Base-by-base conservation (phyloP, 2,329 filamentous ascomycete genomes). In the Dactylonectria estremocensis region DNA sequence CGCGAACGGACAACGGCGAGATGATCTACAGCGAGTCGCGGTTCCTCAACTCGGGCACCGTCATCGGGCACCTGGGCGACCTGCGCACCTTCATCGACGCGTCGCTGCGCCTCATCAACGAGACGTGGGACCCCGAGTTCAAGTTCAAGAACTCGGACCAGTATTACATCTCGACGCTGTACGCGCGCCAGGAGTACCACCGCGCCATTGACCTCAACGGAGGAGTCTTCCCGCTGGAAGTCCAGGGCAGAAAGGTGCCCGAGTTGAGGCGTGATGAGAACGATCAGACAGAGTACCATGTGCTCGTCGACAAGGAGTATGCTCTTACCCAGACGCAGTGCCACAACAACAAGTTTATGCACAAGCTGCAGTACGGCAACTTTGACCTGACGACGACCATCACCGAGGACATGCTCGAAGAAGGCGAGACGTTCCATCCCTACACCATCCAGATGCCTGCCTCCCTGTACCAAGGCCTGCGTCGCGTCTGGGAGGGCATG, bases 291-390 rank as follows among this genome's bases (percentile, higher is more conserved):
- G 71, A 74, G 45, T 70, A 61, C 45, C 71, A 73, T 28, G 53
- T 74, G 5, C 14, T 66, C 0, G 68, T 72, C 14, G 72, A 74
- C 31, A 65, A 66, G 10, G 72, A 75, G 13, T 72, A 67, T 10
- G 82, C 85, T 54, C 89, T 87, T 70, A 87, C 89, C 70, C 69
- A 68, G 6, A 79, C 83, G 46, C 86, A 88, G 71, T 85, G 86
- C 5, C 74, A 85, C 1, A 74, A 78, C 5, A 85, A 88, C 69
- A 78, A 77, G 24, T 84, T 88, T 61, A 80, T 89, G 50, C 82
- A 79, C 60, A 80, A 82, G 37, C 83, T 86, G 0, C 72, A 79
- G 4, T 76, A 78, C 40, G 87, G 86, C 74, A 65, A 76, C 18
- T 80, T 83, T 45, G 77, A 82, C 43, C 77, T 82, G 70, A 78